phyloP scores from a whole-genome alignment of 208 protist genomes.

The Crithidia expoeki region DNA sequence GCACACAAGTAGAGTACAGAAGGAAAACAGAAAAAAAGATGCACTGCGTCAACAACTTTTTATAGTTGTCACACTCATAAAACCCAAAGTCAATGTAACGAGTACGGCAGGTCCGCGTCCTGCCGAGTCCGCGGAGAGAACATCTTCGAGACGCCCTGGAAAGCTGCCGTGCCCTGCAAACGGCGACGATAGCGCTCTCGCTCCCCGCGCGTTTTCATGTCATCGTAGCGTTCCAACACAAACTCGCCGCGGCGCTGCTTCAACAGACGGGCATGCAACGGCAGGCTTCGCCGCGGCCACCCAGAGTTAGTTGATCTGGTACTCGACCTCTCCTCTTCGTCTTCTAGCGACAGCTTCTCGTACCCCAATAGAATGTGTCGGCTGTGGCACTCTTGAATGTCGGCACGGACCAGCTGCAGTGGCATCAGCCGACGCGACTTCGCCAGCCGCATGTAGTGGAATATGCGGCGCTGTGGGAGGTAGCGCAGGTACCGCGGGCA shows the following conservation, averaged over 20 bases:
- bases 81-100: constrained; percentile 24
- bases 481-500: constrained; percentile 40
- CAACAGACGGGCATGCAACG: constrained; percentile 1
- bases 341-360: constrained; percentile 35
- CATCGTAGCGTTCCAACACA: constrained; percentile 14
- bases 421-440: constrained; percentile 63
- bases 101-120: constrained; percentile 39
- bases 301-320: background rate
- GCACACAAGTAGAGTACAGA: no score
- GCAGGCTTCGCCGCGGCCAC: constrained; percentile 27
- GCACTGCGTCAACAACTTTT: no score
- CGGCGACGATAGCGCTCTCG: constrained; percentile 50
- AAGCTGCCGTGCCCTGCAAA: constrained; percentile 47
- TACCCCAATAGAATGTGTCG: constrained; percentile 80
- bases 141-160: constrained; percentile 48
- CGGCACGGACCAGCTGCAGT: constrained; percentile 54
- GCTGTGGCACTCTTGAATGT: constrained; percentile 44
- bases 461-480: constrained; percentile 43
- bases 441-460: constrained; percentile 71
- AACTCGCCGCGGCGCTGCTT: constrained; percentile 8
- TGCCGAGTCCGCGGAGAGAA: constrained; percentile 40
- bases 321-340: background rate
- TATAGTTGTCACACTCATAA: no score
- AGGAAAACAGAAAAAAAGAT: constrained; percentile 1
- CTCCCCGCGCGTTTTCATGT: constrained; percentile 44